These are phyloP conservation scores for Candida quercuum DNA, from an alignment of 805 yeast genomes.

Conservation along the genomic window DNA sequence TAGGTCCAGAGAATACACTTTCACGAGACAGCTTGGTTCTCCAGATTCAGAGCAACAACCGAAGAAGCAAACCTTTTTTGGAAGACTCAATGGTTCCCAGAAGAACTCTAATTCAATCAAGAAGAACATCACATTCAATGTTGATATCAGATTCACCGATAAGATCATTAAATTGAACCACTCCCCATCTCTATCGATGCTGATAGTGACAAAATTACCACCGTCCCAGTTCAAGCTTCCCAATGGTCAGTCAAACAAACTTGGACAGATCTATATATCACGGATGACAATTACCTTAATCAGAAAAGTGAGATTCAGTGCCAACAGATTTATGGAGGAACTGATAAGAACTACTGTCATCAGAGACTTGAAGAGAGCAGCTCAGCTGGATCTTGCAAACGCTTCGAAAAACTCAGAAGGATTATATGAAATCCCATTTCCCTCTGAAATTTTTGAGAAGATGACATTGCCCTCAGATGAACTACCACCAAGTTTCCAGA, in stretches of 20 bases:
- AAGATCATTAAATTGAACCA: neutral
- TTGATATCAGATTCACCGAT: neutral
- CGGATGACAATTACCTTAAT: conserved; percentile 1
- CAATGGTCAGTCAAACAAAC: conserved; percentile 1
- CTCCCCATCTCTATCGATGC: conserved; percentile 2
- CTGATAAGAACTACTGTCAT: neutral
- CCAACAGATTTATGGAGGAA: neutral
- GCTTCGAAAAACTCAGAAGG: neutral
- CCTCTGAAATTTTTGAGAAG: neutral
- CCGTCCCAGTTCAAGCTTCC: conserved; percentile 1
- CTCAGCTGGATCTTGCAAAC: neutral
- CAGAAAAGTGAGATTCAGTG: neutral
- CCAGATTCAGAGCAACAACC: neutral
- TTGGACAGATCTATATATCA: conserved; percentile 5
- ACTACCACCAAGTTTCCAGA: conserved; percentile 45
- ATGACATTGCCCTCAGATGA: conserved; percentile 20
- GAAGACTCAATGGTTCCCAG: neutral
- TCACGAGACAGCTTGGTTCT: neutral
- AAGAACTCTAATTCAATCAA: neutral
- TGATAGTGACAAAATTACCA: conserved; percentile 11
- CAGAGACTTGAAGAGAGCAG: neutral
- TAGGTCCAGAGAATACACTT: neutral
- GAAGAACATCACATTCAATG: neutral
- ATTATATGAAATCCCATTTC: neutral
- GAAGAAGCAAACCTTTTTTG: neutral